Evolutionary conservation across 331 rosid species (phyloP).

Genomic region (Pyracantha coccinea): DNA sequence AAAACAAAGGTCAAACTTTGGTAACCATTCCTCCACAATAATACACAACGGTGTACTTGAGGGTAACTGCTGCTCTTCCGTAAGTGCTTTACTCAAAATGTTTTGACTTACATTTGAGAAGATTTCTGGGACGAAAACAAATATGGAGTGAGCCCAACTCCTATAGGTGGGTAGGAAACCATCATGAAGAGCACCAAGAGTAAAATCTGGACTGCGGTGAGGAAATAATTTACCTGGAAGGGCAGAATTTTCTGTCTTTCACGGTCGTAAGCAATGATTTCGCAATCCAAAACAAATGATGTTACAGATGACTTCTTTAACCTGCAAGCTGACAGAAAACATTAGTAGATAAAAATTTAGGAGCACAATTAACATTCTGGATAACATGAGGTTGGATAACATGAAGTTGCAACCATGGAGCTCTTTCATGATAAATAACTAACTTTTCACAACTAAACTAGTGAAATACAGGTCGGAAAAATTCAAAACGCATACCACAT

Average conservation of each 20-base stretch:
- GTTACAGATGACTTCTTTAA: constrained; percentile 63
- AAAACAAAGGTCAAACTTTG: neutral
- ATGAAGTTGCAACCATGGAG: neutral
- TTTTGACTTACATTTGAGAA: neutral
- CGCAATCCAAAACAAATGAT: constrained; percentile 88
- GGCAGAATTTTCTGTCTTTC: constrained; percentile 55
- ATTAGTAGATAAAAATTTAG: constrained; percentile 15
- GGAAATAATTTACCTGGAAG: constrained; percentile 62
- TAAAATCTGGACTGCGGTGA: neutral
- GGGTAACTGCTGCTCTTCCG: neutral
- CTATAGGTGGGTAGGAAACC: no score
- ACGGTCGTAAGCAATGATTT: constrained; percentile 84
- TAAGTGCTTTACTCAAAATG: neutral
- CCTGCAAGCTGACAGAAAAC: constrained; percentile 43
- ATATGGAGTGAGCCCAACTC: neutral
- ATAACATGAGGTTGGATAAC: neutral
- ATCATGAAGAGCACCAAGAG: no score
- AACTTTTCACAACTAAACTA: neutral
- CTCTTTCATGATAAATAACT: neutral
- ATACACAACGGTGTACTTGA: neutral
- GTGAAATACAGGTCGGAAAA: neutral
- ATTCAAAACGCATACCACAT: neutral
- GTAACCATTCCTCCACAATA: no score
- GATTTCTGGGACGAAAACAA: neutral
- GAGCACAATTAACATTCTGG: neutral